Conservation (phyloP, 352 stramenopile species). For the Pythium guiyangense region DNA sequence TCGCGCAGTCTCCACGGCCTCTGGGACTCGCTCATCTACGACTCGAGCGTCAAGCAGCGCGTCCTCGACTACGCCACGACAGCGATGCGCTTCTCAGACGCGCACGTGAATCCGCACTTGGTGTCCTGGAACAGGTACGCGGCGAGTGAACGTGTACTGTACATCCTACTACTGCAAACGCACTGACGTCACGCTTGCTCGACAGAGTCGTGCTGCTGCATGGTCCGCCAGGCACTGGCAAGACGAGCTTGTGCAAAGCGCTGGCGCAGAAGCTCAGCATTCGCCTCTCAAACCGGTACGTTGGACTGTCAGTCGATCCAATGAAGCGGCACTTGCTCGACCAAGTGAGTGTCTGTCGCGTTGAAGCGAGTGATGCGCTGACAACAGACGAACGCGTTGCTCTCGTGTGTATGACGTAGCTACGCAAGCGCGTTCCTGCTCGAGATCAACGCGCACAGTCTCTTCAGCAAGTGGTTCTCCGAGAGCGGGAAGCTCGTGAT, state of each 20-base stretch:
- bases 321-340: too few relatives aligned
- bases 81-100: conserved; percentile 88
- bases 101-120: conserved; percentile 81
- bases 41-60: conserved; percentile 65
- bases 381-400: not conserved
- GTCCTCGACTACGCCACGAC: conserved; percentile 89
- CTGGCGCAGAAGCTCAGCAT: conserved; percentile 91
- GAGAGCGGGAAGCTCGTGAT: conserved; percentile 92
- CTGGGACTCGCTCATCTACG: conserved; percentile 87
- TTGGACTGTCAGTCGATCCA: too few relatives aligned
- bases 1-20: conserved; percentile 59
- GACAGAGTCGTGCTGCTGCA: conserved; percentile 86
- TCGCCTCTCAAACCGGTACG: too few relatives aligned
- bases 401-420: conserved; percentile 15
- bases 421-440: conserved; percentile 75
- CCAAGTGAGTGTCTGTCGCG: too few relatives aligned
- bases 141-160: too few relatives aligned
- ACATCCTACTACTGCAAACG: too few relatives aligned
- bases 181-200: too few relatives aligned
- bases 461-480: conserved; percentile 95
- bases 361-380: not conserved
- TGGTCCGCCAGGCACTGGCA: too few relatives aligned
- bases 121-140: conserved; percentile 89
- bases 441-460: conserved; percentile 91
- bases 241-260: conserved; percentile 91